Evolutionary conservation across 345 rosid genomes (phyloP).

Genomic region (Limnanthes douglasii): DNA sequence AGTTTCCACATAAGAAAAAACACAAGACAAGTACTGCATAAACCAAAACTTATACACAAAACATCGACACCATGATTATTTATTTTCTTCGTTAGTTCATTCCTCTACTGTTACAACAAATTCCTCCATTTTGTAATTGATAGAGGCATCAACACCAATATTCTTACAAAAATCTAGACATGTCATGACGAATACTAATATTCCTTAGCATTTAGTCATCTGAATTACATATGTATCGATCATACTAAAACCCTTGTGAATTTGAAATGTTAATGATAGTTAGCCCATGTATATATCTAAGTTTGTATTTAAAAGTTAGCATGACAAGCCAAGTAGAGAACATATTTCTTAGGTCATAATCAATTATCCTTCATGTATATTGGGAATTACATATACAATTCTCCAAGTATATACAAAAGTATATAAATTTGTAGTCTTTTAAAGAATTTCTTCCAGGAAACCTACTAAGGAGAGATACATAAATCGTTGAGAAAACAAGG

Average conservation of each 20-base stretch:
- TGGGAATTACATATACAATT: no score
- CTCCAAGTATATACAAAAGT: no score
- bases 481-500: neutral
- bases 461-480: neutral
- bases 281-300: conserved; percentile 4
- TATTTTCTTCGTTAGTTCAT: conserved; percentile 77
- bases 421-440: no score
- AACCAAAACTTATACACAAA: no score
- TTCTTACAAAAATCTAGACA: conserved; percentile 84
- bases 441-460: no score
- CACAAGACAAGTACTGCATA: no score
- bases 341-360: no score
- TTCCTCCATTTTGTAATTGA: conserved; percentile 86
- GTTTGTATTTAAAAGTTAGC: no score
- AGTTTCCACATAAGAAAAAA: no score
- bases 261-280: conserved; percentile 17
- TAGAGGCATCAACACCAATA: conserved; percentile 79
- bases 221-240: conserved; percentile 86
- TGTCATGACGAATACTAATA: conserved; percentile 69
- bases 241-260: conserved; percentile 95
- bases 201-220: conserved; percentile 57
- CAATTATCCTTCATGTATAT: no score
- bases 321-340: no score
- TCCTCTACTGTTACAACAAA: conserved; percentile 66
- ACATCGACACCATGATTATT: no score